Conservation (phyloP, 2,329 filamentous ascomycete species). For the Neoarthrinium moseri region DNA sequence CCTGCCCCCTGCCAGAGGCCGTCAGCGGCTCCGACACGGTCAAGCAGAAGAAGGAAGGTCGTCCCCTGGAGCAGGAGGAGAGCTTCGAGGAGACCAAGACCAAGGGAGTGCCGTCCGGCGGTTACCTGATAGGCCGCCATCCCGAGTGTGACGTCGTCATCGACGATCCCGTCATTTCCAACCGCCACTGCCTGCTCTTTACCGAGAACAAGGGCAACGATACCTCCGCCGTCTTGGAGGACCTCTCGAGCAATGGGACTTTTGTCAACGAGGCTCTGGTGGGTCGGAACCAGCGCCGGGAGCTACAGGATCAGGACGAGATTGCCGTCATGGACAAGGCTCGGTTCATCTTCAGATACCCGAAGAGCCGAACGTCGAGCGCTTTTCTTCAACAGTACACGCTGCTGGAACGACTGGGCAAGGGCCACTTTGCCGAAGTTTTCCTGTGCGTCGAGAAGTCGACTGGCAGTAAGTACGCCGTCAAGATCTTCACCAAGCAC, state of each 20-base stretch:
- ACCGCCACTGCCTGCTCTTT: constrained; percentile 75
- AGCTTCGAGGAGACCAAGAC: constrained; percentile 62
- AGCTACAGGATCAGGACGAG: constrained; percentile 87
- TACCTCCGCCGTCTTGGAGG: constrained; percentile 77
- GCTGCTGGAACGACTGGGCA: constrained; percentile 80
- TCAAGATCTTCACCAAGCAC: constrained; percentile 91
- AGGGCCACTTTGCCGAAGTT: constrained; percentile 93
- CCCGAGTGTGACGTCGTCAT: constrained; percentile 85
- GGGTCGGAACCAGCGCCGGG: constrained; percentile 86
- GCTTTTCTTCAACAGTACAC: constrained; percentile 85
- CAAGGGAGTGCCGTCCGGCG: constrained; percentile 66
- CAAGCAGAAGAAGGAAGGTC: constrained; percentile 38
- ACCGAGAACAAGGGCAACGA: constrained; percentile 56
- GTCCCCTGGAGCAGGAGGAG: constrained; percentile 54
- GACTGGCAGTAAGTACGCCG: constrained; percentile 79
- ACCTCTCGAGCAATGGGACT: constrained; percentile 93
- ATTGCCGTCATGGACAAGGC: constrained; percentile 83
- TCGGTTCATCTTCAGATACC: constrained; percentile 90
- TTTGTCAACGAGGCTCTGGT: constrained; percentile 92
- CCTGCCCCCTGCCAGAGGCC: constrained; percentile 61
- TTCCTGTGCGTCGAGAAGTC: constrained; percentile 87
- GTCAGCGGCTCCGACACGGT: constrained; percentile 37
- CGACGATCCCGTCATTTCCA: constrained; percentile 79
- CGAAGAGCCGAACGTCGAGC: constrained; percentile 69
- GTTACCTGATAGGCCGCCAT: constrained; percentile 90